Evolutionary conservation across 176 grass and related monocot species (phyloP), one percentile per base, ranked within the genome.

Genomic region (Oryza nivara): DNA sequence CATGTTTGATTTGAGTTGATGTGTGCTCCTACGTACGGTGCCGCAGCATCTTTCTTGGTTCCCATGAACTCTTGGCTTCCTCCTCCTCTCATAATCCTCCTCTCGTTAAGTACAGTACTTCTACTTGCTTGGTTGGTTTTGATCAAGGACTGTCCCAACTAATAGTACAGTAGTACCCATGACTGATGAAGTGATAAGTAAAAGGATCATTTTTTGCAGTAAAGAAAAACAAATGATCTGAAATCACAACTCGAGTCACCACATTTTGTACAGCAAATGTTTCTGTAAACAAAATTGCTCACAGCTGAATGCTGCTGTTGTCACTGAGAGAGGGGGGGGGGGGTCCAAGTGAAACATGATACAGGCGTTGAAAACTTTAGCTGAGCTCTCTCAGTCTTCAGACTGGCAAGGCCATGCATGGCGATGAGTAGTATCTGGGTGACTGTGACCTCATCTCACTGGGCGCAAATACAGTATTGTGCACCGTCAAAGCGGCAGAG

Each of bases 21-120:
- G 47, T 49, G 77, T 63, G n/a, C 76, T 82, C 65, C 40, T 17
- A 60, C 36, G 48, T 69, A 75, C 77, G 83, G 73, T 68, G 20
- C 7, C 43, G 80, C 80, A 67, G 83, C 88, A 86, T 91, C 77
- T 83, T 94, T 85, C 73, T 94, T 67, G 84, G 86, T 73, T 82
- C 70, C 32, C 83, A 40, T 14, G 68, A 40, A 79, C 60, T 49
- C 74, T 90, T 86, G 88, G 83, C 49, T 48, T 60, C 2, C 67
- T 28, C 56, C 72, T 28, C 45, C 72, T 38, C 36, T 36, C 44
- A 7, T 2, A 56, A 56, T 19, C 51, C 17, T 20, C 30, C 20
- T 17, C 6, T 26, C 25, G 25, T 56, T 48, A 43, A 49, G 47
- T 49, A 52, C 49, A 52, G 16, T 17, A 52, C 30, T 28, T 28